Evolutionary conservation across 306 rosid species (phyloP).

Genomic region (Rubus parviflorus): DNA sequence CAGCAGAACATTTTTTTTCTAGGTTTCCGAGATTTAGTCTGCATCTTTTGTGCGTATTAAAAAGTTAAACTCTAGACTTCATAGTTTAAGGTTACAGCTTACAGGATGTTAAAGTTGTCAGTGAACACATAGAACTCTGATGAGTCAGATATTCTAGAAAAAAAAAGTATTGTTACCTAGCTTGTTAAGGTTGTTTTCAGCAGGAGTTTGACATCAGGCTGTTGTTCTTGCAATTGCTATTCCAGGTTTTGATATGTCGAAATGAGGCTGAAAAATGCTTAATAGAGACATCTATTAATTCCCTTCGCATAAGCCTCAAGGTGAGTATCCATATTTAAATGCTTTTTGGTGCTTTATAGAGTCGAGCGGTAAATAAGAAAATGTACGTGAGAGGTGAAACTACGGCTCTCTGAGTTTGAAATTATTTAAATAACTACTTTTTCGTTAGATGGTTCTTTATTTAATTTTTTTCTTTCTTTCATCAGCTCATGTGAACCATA

Average conservation of each 20-base stretch:
- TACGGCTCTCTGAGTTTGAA: background rate
- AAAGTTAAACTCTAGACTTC: background rate
- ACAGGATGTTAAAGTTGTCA: conserved; percentile 4
- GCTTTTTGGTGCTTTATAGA: conserved; percentile 7
- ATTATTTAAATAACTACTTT: background rate
- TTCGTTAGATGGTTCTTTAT: background rate
- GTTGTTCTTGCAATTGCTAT: conserved; percentile 25
- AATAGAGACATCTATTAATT: conserved; percentile 93
- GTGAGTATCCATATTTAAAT: conserved; percentile 33
- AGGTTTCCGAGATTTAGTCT: background rate
- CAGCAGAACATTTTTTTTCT: background rate
- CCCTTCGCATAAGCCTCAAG: conserved; percentile 95
- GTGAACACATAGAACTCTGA: background rate
- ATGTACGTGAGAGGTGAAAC: background rate
- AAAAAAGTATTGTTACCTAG: background rate
- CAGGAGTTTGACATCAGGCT: background rate
- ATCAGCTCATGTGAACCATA: background rate
- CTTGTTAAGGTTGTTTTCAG: conserved; percentile 1
- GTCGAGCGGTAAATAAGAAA: background rate
- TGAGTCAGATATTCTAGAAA: background rate
- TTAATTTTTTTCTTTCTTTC: background rate
- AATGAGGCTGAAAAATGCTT: conserved; percentile 96
- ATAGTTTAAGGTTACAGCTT: background rate
- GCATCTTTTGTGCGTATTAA: background rate
- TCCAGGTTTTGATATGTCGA: conserved; percentile 87